Evolutionary conservation across 768 basidiomycete genomes (phyloP).

Genomic region (Pulveroboletus sp.): DNA sequence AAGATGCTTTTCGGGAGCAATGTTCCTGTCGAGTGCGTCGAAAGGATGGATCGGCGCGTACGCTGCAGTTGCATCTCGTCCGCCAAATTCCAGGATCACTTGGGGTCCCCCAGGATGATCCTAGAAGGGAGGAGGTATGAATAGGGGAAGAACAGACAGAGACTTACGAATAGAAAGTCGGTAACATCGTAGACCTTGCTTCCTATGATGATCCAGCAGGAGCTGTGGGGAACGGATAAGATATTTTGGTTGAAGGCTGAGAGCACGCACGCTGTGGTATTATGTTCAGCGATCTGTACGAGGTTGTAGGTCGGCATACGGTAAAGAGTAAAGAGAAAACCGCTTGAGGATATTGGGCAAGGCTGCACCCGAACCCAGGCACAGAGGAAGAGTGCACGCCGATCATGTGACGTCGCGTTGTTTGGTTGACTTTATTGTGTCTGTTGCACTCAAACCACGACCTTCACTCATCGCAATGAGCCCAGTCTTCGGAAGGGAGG

Average conservation of each 20-base stretch:
- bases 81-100: conserved; percentile 81
- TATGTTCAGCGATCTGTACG: conserved; percentile 58
- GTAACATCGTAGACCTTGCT: conserved; percentile 85
- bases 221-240: conserved; percentile 37
- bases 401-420: conserved; percentile 48
- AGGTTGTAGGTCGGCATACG: conserved; percentile 41
- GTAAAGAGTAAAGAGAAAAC: background rate
- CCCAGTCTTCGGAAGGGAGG: conserved; percentile 39
- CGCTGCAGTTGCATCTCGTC: conserved; percentile 73
- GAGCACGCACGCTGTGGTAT: conserved; percentile 41
- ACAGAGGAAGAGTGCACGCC: conserved; percentile 1
- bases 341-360: background rate
- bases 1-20: conserved; percentile 66
- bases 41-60: conserved; percentile 85
- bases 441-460: conserved; percentile 45
- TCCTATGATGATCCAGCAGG: conserved; percentile 82
- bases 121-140: conserved; percentile 30
- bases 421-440: conserved; percentile 41
- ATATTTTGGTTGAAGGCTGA: background rate
- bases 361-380: background rate
- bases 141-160: background rate
- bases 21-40: conserved; percentile 68
- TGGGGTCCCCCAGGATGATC: conserved; percentile 78
- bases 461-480: conserved; percentile 27
- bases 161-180: conserved; percentile 60